Conservation (phyloP, 371 early-diverging fungal genomes). For the Mucor racemosus region DNA sequence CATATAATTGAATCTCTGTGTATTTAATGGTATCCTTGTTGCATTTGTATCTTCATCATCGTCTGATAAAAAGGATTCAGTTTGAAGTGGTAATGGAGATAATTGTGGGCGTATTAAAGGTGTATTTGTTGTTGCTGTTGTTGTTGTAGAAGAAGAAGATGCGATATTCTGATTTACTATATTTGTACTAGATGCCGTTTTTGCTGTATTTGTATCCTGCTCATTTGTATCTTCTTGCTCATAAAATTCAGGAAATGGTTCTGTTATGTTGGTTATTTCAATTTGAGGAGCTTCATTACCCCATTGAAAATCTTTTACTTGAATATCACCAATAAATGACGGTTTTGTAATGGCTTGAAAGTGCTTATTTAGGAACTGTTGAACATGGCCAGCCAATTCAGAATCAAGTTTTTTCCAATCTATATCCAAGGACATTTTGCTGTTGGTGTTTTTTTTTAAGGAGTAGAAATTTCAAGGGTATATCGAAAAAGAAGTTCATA, state of each 20-base stretch:
- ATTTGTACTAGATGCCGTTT: neutral
- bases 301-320: slow-evolving; percentile 82
- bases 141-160: neutral
- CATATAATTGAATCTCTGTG: slow-evolving; percentile 45
- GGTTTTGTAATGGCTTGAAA: slow-evolving; percentile 78
- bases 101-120: neutral
- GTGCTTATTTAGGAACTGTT: slow-evolving; percentile 80
- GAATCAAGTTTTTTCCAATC: slow-evolving; percentile 86
- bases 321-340: slow-evolving; percentile 83
- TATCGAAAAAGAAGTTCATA: slow-evolving; percentile 4
- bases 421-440: slow-evolving; percentile 83
- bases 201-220: neutral
- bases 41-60: slow-evolving; percentile 5
- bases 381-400: slow-evolving; percentile 73
- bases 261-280: slow-evolving; percentile 83
- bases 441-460: neutral
- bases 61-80: slow-evolving; percentile 11
- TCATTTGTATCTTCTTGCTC: slow-evolving; percentile 35
- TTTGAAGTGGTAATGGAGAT: neutral
- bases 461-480: neutral
- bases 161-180: neutral
- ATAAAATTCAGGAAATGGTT: slow-evolving; percentile 93
- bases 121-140: neutral
- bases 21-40: slow-evolving; percentile 20
- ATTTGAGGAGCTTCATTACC: slow-evolving; percentile 83